phyloP scores from a whole-genome alignment of 2,329 filamentous ascomycete species.

The Epichloe baconii region DNA sequence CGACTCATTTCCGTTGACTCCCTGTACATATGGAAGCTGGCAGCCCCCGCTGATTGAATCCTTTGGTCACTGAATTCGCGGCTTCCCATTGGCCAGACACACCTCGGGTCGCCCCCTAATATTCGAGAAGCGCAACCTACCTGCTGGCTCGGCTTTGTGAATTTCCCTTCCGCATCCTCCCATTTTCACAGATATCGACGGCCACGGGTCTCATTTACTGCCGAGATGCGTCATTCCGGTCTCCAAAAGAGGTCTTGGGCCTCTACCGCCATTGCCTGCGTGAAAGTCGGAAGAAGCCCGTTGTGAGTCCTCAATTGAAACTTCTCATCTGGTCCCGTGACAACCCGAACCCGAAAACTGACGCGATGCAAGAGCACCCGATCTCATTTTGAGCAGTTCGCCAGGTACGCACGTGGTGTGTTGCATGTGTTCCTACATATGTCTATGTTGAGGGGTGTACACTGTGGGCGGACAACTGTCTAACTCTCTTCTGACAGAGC shows the following conservation, averaged over 20 bases:
- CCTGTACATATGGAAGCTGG: too few species aligned
- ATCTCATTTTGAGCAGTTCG: conserved; percentile 49
- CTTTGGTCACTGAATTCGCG: too few species aligned
- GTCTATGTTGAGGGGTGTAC: neutral
- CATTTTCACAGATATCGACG: neutral
- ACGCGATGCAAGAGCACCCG: conserved; percentile 5
- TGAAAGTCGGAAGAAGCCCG: conserved; percentile 67
- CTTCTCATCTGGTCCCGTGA: neutral
- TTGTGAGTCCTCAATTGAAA: conserved; percentile 30
- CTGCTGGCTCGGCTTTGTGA: neutral
- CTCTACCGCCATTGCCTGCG: conserved; percentile 79
- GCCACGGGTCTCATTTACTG: neutral
- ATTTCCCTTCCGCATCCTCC: neutral
- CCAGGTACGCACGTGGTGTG: conserved; percentile 34
- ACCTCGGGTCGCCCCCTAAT: neutral
- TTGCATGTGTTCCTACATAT: neutral
- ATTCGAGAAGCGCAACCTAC: too few species aligned
- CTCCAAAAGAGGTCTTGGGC: conserved; percentile 5
- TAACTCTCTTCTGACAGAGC: conserved; percentile 9
- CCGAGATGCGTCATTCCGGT: conserved; percentile 12
- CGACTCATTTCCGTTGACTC: too few species aligned
- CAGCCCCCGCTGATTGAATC: too few species aligned
- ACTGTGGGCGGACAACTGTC: neutral
- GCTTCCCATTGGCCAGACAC: neutral
- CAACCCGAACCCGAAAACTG: neutral